Evolutionary conservation across 176 grass and related monocot genomes (phyloP).

Genomic region (Avena sativa): DNA sequence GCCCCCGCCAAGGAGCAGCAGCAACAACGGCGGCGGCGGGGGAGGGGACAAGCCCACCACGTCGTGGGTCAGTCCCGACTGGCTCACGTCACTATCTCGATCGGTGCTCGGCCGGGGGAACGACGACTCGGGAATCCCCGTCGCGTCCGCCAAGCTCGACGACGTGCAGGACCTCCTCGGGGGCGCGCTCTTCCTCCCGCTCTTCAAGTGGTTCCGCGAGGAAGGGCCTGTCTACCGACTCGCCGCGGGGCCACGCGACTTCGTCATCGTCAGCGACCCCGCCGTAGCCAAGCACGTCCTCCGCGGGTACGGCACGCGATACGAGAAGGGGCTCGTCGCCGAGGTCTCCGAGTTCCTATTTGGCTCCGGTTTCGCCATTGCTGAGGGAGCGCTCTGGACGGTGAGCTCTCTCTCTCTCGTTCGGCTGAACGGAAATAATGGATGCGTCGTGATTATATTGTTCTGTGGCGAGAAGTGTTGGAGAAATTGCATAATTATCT

Average conservation of each 20-base stretch:
- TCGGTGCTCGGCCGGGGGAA: conserved; percentile 39
- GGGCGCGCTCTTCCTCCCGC: conserved; percentile 94
- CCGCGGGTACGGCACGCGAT: conserved; percentile 76
- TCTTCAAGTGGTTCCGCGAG: conserved; percentile 97
- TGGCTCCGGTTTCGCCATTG: conserved; percentile 85
- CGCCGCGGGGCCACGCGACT: conserved; percentile 80
- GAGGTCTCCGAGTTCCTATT: conserved; percentile 97
- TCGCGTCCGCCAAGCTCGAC: conserved; percentile 86
- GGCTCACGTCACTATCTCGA: conserved; percentile 74
- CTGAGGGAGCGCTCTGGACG: conserved; percentile 85
- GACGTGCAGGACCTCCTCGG: conserved; percentile 92
- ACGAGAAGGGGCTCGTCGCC: conserved; percentile 92
- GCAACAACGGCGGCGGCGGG: conserved; percentile 2
- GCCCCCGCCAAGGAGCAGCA: conserved; percentile 44
- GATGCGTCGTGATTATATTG: neutral
- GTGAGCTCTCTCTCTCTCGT: conserved; percentile 36
- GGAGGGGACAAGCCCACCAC: conserved; percentile 38
- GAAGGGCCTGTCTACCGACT: conserved; percentile 90
- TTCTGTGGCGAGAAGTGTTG: neutral
- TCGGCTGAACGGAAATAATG: neutral
- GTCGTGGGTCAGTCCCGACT: conserved; percentile 90
- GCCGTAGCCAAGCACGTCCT: conserved; percentile 84
- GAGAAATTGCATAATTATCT: neutral
- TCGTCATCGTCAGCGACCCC: conserved; percentile 92
- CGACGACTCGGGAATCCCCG: conserved; percentile 83